Evolutionary conservation across 2,329 filamentous ascomycete species (phyloP), one percentile per base, ranked within the genome.

Genomic region (Botrytis tulipae): DNA sequence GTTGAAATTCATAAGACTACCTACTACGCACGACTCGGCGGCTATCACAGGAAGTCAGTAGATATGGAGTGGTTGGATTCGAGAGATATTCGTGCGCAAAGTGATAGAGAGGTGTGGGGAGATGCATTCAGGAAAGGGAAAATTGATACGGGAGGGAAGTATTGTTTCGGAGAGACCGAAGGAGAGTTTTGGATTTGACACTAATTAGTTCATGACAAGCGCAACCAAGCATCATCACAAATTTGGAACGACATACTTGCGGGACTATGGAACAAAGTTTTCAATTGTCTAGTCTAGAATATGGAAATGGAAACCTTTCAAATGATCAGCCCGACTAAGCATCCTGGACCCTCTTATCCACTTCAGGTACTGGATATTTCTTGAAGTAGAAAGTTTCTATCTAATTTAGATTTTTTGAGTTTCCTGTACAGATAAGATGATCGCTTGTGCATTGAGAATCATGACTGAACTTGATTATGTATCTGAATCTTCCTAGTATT

Each of bases 21-120:
- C 42, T 25, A 54, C 12, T 65, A 42, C 14, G 6, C 44, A 65
- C n/a, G 9, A 51, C 35, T 42, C 59, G 20, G 59, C 59, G 20
- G 59, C 18, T 4, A 35, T 71, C 8, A 42, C 4, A 4, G 16
- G 9, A 7, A 25, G 4, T 42, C 40, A 40, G 29, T 44, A 22
- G 48, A 6, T 70, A 25, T 57, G n/a, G 60, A 32, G 73, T 32
- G 12, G 35, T 20, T 46, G 37, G 65, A 65, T 65, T 25, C 32
- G 9, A 46, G 46, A 59, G 4, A 51, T 25, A 20, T 70, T 66
- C 51, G 42, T 20, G 20, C 35, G 48, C 14, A 65, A 62, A 37
- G 18, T 22, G 20, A 14, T 29, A 2, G 22, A 42, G 4, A 42
- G 9, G 3, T 40, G 25, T 51, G 8, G 18, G 3, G 4, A n/a